Conservation (phyloP, 1,284 basidiomycete species). For the Ceratorhiza oryzae-sativae region DNA sequence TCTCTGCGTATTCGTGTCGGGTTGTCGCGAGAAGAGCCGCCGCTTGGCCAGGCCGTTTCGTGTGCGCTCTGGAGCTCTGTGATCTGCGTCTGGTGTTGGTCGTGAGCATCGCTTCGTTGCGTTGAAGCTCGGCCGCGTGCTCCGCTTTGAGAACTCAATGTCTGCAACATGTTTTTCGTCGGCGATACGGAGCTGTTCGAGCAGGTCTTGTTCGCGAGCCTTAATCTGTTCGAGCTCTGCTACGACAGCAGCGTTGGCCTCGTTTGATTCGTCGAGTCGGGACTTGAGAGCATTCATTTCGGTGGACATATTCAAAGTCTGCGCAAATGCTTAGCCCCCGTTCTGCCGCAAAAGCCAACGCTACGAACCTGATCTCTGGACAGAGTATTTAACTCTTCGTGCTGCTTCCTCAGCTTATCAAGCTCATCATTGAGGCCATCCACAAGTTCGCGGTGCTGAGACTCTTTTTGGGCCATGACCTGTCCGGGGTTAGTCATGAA, state of each 20-base stretch:
- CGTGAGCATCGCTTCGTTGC: slow-evolving; percentile 18
- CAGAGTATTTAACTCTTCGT: slow-evolving; percentile 78
- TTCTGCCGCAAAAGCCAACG: background rate
- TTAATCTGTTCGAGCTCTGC: slow-evolving; percentile 62
- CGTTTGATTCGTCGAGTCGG: slow-evolving; percentile 58
- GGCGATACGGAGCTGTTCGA: slow-evolving; percentile 54
- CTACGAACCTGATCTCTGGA: slow-evolving; percentile 77
- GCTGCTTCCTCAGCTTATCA: slow-evolving; percentile 70
- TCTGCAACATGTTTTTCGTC: slow-evolving; percentile 62
- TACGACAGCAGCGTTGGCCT: slow-evolving; percentile 50
- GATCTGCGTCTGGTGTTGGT: slow-evolving; percentile 60
- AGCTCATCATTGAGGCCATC: slow-evolving; percentile 74
- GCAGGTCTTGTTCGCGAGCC: slow-evolving; percentile 63
- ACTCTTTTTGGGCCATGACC: slow-evolving; percentile 97
- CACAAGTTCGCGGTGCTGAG: slow-evolving; percentile 77
- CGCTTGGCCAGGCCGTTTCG: slow-evolving; percentile 56
- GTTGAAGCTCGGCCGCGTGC: slow-evolving; percentile 51
- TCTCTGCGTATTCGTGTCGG: slow-evolving; percentile 59
- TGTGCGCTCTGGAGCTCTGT: slow-evolving; percentile 59
- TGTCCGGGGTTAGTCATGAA: slow-evolving; percentile 52
- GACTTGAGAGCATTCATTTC: slow-evolving; percentile 77
- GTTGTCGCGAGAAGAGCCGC: slow-evolving; percentile 56
- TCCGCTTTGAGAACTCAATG: slow-evolving; percentile 59
- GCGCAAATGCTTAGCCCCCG: slow-evolving; percentile 23
- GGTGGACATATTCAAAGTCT: slow-evolving; percentile 85